Percentiles rank a stretch among this genome's conserved stretches.
phyloP scores from a whole-genome alignment of 352 stramenopile species.

The Globisporangium heterothallicum region DNA sequence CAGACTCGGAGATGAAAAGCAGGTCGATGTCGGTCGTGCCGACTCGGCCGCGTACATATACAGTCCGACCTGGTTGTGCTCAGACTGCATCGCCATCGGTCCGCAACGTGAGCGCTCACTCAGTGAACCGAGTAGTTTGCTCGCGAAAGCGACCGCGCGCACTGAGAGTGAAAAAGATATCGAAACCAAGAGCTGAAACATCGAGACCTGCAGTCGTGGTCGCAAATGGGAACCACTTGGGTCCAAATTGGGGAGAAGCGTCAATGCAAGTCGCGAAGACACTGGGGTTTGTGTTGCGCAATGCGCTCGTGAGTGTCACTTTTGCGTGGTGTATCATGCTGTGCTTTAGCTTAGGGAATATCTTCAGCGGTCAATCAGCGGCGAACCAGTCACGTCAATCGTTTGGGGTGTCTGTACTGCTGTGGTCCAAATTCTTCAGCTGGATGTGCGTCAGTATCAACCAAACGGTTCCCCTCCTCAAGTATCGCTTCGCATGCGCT shows the following conservation, averaged over 20 bases:
- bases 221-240: background rate
- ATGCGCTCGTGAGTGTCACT: background rate
- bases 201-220: background rate
- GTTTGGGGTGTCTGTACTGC: background rate
- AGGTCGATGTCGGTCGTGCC: background rate
- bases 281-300: background rate
- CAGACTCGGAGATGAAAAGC: too few species aligned
- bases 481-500: background rate
- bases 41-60: background rate
- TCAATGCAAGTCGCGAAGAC: background rate
- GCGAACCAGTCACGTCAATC: background rate
- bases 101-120: too few species aligned
- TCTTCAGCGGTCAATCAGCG: background rate
- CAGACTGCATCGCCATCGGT: background rate
- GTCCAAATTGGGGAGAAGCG: background rate
- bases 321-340: conserved; percentile 2
- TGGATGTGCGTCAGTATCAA: background rate
- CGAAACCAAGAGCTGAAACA: background rate
- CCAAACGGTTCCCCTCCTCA: conserved; percentile 3
- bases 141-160: too few species aligned
- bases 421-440: conserved; percentile 7
- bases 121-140: too few species aligned
- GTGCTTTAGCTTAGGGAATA: background rate
- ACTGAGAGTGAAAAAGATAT: too few species aligned
- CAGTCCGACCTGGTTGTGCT: background rate